Conservation (phyloP, 345 rosid species). For the Lenwebbia sp. region DNA sequence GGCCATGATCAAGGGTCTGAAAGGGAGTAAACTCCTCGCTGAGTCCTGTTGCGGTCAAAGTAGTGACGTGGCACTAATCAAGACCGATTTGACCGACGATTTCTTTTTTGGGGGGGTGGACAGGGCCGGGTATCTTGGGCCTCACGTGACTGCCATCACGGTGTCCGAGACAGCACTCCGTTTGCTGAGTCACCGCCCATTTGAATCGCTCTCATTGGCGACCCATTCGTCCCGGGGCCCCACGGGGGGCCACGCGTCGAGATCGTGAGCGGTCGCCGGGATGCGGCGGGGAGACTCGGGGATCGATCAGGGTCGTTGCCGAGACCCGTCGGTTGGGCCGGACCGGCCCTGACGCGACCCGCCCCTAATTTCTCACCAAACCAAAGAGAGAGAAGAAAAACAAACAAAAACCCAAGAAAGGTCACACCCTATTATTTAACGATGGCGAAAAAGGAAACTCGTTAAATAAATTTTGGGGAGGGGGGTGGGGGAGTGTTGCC, state of each 20-base stretch:
- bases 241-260: not conserved
- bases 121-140: constrained; percentile 71
- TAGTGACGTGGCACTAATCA: not conserved
- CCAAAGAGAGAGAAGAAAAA: not conserved
- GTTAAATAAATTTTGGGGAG: not conserved
- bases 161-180: constrained; percentile 18
- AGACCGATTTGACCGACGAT: not conserved
- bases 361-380: not conserved
- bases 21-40: not conserved
- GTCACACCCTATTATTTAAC: not conserved
- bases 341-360: not conserved
- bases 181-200: constrained; percentile 32
- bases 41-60: not conserved
- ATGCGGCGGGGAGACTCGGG: not conserved
- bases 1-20: not conserved
- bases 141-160: constrained; percentile 58
- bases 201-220: constrained; percentile 2
- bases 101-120: not conserved
- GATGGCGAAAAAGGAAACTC: not conserved
- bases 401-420: not conserved
- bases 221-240: not conserved
- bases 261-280: not conserved
- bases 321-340: not conserved
- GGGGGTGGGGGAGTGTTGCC: not conserved
- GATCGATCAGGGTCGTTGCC: not conserved